A percentile compares a stretch with the other conserved stretches of the same genome.
Evolutionary conservation across 108 stramenopile species (phyloP).

Genomic region (Stephanodiscus minutulus): DNA sequence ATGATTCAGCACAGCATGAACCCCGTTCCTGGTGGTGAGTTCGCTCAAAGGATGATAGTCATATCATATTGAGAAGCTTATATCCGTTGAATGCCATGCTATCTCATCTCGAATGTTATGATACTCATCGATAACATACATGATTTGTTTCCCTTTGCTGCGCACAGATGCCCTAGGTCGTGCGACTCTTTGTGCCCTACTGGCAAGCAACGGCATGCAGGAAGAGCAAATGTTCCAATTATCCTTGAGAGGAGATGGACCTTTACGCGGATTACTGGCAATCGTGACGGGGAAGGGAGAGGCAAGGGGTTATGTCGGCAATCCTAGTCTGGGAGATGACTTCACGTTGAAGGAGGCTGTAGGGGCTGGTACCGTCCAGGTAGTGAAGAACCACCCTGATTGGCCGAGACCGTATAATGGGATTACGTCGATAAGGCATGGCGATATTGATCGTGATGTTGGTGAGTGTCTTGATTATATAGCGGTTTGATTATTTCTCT

Average conservation of each 20-base stretch:
- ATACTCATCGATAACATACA: not conserved
- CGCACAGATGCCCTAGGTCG: constrained; percentile 71
- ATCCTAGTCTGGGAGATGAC: constrained; percentile 66
- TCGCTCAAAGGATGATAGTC: not conserved
- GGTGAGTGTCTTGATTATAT: constrained; percentile 47
- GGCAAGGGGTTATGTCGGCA: constrained; percentile 79
- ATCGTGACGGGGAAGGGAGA: constrained; percentile 72
- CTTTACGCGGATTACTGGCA: constrained; percentile 71
- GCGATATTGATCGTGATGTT: constrained; percentile 87
- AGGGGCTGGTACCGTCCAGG: constrained; percentile 74
- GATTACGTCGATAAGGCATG: constrained; percentile 74
- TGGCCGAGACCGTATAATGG: constrained; percentile 92
- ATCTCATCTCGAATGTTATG: not conserved
- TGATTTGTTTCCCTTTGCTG: no score
- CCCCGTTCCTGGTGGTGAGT: constrained; percentile 51
- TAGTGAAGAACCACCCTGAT: constrained; percentile 90
- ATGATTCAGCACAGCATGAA: constrained; percentile 81
- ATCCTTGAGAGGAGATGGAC: constrained; percentile 79
- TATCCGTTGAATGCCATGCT: not conserved
- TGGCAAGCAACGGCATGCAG: constrained; percentile 87
- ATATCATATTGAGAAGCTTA: not conserved
- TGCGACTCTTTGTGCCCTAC: constrained; percentile 61
- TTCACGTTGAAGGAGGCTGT: constrained; percentile 71
- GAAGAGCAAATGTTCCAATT: constrained; percentile 83
- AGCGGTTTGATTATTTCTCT: not conserved